These are phyloP conservation scores for Botrytis pseudocinerea DNA, from an alignment of 2,329 filamentous ascomycete species.

Conservation along the genomic window DNA sequence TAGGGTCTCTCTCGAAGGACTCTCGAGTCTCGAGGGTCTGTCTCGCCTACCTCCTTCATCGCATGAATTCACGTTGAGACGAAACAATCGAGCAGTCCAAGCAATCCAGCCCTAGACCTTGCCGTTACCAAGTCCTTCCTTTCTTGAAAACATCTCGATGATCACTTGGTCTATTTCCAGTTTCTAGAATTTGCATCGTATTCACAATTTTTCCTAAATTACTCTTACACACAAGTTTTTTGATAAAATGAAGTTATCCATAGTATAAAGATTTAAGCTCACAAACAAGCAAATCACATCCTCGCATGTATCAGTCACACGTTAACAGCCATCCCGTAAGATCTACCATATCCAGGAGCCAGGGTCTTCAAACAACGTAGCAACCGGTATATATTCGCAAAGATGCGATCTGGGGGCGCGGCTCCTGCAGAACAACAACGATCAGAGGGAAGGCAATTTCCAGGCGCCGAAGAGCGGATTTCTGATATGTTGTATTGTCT, in stretches of 20 bases:
- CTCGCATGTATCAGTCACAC: slow-evolving; percentile 8
- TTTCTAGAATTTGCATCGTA: neutral
- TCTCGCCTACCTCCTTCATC: slow-evolving; percentile 12
- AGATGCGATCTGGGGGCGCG: neutral
- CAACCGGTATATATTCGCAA: slow-evolving; percentile 8
- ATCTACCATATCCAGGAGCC: neutral
- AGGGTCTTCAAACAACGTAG: neutral
- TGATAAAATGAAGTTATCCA: neutral
- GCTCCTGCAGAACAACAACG: neutral
- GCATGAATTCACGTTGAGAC: neutral
- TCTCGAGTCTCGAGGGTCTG: neutral
- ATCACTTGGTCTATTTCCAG: neutral
- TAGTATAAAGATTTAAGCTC: slow-evolving; percentile 12
- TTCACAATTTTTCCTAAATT: neutral
- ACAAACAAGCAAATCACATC: slow-evolving; percentile 1
- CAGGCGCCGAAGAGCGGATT: neutral
- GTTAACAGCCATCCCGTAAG: neutral
- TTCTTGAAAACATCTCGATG: neutral
- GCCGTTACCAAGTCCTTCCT: neutral
- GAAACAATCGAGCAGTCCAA: neutral
- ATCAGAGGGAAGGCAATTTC: neutral
- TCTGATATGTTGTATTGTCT: neutral
- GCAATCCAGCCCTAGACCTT: neutral
- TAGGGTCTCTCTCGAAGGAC: neutral
- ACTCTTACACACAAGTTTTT: neutral